phyloP scores from a whole-genome alignment of 2,329 filamentous ascomycete species.

The Botrytis fragariae region DNA sequence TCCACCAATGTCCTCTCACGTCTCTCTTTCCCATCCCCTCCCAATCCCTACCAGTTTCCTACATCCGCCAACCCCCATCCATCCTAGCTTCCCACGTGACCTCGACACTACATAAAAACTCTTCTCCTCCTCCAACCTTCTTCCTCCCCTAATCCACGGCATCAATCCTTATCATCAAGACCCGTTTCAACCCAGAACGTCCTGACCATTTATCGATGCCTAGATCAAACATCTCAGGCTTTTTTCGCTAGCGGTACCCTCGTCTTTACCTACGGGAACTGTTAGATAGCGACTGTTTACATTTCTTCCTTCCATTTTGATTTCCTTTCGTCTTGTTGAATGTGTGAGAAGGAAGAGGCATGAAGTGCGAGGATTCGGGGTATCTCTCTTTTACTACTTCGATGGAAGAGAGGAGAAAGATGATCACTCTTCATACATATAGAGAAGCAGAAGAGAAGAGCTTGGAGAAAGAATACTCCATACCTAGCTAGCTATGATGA shows the following conservation, averaged over 20 bases:
- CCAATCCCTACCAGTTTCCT: neutral
- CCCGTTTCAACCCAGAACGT: constrained; percentile 67
- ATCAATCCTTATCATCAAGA: constrained; percentile 95
- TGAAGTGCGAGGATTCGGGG: too few relatives aligned
- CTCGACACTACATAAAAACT: neutral
- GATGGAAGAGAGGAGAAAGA: too few relatives aligned
- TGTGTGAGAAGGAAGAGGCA: neutral
- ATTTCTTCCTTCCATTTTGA: constrained; percentile 44
- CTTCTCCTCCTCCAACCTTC: constrained; percentile 10
- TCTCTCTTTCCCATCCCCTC: too few relatives aligned
- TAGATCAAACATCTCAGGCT: constrained; percentile 77
- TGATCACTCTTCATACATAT: too few relatives aligned
- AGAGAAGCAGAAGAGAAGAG: too few relatives aligned
- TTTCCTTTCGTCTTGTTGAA: neutral
- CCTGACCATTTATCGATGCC: constrained; percentile 92
- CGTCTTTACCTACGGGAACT: constrained; percentile 64
- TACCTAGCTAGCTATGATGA: too few relatives aligned
- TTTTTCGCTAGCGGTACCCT: constrained; percentile 99
- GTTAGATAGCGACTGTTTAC: constrained; percentile 98
- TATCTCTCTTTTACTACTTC: neutral
- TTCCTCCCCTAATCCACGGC: constrained; percentile 52
- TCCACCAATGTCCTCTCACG: neutral
- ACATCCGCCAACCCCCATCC: neutral
- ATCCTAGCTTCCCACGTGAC: neutral
- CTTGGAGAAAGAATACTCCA: too few relatives aligned